Conservation (phyloP, 371 early-diverging fungal species). For the Rhizopus delemar region DNA sequence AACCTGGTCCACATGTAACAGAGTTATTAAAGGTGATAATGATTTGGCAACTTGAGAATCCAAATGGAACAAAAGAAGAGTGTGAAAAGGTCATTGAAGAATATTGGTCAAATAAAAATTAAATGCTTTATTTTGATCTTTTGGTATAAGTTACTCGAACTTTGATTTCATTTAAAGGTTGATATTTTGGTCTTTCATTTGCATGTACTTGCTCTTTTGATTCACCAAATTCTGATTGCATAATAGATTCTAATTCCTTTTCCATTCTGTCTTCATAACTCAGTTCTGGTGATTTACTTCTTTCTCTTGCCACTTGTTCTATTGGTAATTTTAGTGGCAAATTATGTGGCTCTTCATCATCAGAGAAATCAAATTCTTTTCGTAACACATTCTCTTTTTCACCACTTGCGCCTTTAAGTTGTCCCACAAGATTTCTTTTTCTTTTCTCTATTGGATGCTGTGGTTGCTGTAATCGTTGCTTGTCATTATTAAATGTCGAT, state of each 20-base stretch:
- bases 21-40: constrained; percentile 59
- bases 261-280: constrained; percentile 24
- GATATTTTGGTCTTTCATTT: constrained; percentile 16
- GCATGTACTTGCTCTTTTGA: neutral
- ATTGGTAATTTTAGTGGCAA: constrained; percentile 3
- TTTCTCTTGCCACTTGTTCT: neutral
- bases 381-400: constrained; percentile 9
- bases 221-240: constrained; percentile 24
- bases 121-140: constrained; percentile 9
- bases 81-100: constrained; percentile 48
- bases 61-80: constrained; percentile 59
- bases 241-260: constrained; percentile 15
- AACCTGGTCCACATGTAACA: constrained; percentile 66
- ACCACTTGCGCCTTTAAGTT: constrained; percentile 26
- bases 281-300: constrained; percentile 16
- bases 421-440: constrained; percentile 23
- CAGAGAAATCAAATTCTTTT: constrained; percentile 21
- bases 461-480: constrained; percentile 4
- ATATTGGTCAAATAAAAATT: constrained; percentile 34
- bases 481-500: too few relatives aligned
- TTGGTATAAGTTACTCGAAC: constrained; percentile 23
- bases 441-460: constrained; percentile 14
- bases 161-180: constrained; percentile 26
- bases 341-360: constrained; percentile 14
- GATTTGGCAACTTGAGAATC: constrained; percentile 76